Base-by-base conservation (phyloP, 192 early-diverging fungal species). In the Umbelopsis sp. region DNA sequence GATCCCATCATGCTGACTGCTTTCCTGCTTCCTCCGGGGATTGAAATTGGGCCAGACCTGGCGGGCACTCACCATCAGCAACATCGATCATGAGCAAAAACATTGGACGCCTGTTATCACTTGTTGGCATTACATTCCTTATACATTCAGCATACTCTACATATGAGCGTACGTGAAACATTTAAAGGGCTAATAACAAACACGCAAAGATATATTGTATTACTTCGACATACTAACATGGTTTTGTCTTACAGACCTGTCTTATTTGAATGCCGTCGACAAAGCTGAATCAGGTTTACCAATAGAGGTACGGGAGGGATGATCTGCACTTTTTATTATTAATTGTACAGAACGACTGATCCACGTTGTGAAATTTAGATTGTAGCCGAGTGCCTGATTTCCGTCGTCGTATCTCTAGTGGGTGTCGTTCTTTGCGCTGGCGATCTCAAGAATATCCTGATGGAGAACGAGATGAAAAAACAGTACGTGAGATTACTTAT, bases 381-480 rank as follows among this genome's bases (percentile, higher is more conserved):
- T 52, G 76, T 71, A 6, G 68, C 78, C 10, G 87, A 86, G 59
- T 78, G 82, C 50, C 62, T 88, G 31, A 21, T 75, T 17, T 82
- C 87, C 17, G 82, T 86, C 1, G 69, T 79, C 6, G 70, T 84
- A 21, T 78, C 82, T 68, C 71, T 83, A 20, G 51, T 88, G 6
- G 83, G 87, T 29, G 76, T 86, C 45, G 70, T 84, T 12, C 45
- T 88, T 49, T 76, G 76, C 12, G 82, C 85, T n/a, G 83, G 82
- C 53, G 74, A 82, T 31, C 85, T 88, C 66, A 86, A 88, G 66
- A 74, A 82, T 32, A 86, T 88, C 43, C 71, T 85, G 20, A 86
- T 88, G 83, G 84, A 88, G 50, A 81, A 74, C 10, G 87, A 88
- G 67, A 85, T 88, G 80, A 80, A 78, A 20, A 88, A 86, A 71